Evolutionary conservation across 768 basidiomycete genomes (phyloP).

Genomic region (Gautieria morchelliformis): DNA sequence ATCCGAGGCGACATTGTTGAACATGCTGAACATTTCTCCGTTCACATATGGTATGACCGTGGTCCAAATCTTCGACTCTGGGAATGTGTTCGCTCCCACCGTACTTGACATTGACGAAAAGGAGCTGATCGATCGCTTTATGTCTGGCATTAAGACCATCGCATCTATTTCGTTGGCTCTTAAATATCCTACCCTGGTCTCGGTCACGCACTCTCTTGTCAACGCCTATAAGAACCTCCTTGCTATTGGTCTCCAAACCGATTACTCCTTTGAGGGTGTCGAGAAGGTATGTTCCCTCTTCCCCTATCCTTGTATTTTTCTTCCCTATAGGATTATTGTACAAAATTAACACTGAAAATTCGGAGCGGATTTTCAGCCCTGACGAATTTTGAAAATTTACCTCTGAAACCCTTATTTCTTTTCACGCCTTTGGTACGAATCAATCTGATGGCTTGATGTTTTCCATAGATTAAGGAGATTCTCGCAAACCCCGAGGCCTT

Average conservation of each 20-base stretch:
- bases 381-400: slow-evolving; percentile 14
- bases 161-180: slow-evolving; percentile 93
- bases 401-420: slow-evolving; percentile 6
- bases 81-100: slow-evolving; percentile 80
- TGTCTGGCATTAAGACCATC: slow-evolving; percentile 89
- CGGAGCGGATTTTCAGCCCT: slow-evolving; percentile 49
- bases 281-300: slow-evolving; percentile 61
- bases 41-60: slow-evolving; percentile 99
- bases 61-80: slow-evolving; percentile 90
- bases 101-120: slow-evolving; percentile 92
- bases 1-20: slow-evolving; percentile 95
- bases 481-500: slow-evolving; percentile 99
- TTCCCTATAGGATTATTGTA: slow-evolving; percentile 23
- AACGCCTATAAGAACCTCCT: slow-evolving; percentile 99
- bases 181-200: slow-evolving; percentile 93
- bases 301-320: slow-evolving; percentile 18
- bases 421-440: slow-evolving; percentile 11
- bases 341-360: slow-evolving; percentile 72
- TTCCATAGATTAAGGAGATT: slow-evolving; percentile 80
- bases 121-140: slow-evolving; percentile 85
- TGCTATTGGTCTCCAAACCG: slow-evolving; percentile 79
- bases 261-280: slow-evolving; percentile 88
- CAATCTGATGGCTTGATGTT: slow-evolving; percentile 25
- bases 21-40: slow-evolving; percentile 99
- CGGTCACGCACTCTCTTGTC: slow-evolving; percentile 89